phyloP scores from a whole-genome alignment of 177 flowering plant species.

The Vitis hybrid region DNA sequence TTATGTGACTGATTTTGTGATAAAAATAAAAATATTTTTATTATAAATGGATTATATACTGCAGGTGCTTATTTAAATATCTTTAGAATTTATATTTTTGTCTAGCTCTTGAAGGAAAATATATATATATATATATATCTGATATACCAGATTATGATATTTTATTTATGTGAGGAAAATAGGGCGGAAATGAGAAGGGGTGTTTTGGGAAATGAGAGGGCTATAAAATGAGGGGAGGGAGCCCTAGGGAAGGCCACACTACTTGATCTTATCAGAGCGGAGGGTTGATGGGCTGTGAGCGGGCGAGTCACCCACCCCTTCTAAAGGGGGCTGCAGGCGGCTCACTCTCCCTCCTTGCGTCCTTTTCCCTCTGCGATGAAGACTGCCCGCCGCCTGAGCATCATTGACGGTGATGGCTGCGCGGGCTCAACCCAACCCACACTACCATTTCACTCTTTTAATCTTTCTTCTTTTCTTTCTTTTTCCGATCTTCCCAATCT shows the following conservation, averaged over 20 bases:
- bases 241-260: constrained; percentile 8
- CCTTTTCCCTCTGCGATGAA: constrained; percentile 23
- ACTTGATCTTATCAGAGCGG: constrained; percentile 51
- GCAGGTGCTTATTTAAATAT: no score
- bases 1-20: no score
- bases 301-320: constrained; percentile 5
- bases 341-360: background rate
- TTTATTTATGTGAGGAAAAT: no score
- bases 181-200: background rate
- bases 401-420: constrained; percentile 26
- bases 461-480: background rate
- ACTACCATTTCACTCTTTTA: background rate
- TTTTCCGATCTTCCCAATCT: background rate
- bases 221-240: background rate
- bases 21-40: no score
- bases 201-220: background rate
- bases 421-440: constrained; percentile 27
- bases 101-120: no score
- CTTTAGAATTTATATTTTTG: no score
- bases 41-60: no score
- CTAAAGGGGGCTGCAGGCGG: constrained; percentile 10
- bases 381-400: constrained; percentile 43
- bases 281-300: constrained; percentile 1
- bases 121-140: no score
- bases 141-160: no score